Conservation (phyloP, 2,329 filamentous ascomycete genomes). For the Cercospora sojina region DNA sequence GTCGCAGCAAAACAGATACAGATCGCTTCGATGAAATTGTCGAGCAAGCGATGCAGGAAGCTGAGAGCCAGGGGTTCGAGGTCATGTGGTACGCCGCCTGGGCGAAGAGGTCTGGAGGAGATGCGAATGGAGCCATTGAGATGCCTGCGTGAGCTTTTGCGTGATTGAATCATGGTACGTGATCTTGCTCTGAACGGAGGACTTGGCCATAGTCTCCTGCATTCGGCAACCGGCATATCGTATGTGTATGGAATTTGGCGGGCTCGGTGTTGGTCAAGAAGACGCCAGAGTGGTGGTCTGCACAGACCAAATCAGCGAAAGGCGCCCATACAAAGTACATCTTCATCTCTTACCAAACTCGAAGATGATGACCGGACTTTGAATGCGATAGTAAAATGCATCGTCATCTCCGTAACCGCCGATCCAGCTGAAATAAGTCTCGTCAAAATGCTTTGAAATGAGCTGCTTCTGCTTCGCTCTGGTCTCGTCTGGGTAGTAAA, state of each 20-base stretch:
- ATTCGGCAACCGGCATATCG: slow-evolving; percentile 69
- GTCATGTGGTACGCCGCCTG: slow-evolving; percentile 17
- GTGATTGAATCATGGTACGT: slow-evolving; percentile 1
- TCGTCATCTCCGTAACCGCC: slow-evolving; percentile 66
- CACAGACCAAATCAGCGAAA: slow-evolving; percentile 45
- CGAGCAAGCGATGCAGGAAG: slow-evolving; percentile 9
- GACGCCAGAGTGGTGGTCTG: slow-evolving; percentile 63
- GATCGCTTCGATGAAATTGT: slow-evolving; percentile 11
- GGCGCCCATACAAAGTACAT: slow-evolving; percentile 74
- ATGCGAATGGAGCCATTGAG: slow-evolving; percentile 8
- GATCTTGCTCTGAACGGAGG: slow-evolving; percentile 25
- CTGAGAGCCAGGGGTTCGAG: slow-evolving; percentile 12
- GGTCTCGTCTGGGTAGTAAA: slow-evolving; percentile 63
- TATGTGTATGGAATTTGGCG: slow-evolving; percentile 77
- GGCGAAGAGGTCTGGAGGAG: slow-evolving; percentile 10
- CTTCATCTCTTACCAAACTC: slow-evolving; percentile 58
- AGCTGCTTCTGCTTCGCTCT: slow-evolving; percentile 56
- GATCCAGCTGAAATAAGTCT: slow-evolving; percentile 81
- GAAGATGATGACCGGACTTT: slow-evolving; percentile 70
- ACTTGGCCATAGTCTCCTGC: slow-evolving; percentile 71
- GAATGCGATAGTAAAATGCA: slow-evolving; percentile 74
- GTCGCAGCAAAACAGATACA: slow-evolving; percentile 6
- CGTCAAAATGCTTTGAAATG: slow-evolving; percentile 57
- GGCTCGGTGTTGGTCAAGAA: slow-evolving; percentile 72
- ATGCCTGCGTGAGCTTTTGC: background rate